Evolutionary conservation across 768 basidiomycete species (phyloP), one percentile per base, ranked within the genome.

Genomic region (Dentipellis sp.): DNA sequence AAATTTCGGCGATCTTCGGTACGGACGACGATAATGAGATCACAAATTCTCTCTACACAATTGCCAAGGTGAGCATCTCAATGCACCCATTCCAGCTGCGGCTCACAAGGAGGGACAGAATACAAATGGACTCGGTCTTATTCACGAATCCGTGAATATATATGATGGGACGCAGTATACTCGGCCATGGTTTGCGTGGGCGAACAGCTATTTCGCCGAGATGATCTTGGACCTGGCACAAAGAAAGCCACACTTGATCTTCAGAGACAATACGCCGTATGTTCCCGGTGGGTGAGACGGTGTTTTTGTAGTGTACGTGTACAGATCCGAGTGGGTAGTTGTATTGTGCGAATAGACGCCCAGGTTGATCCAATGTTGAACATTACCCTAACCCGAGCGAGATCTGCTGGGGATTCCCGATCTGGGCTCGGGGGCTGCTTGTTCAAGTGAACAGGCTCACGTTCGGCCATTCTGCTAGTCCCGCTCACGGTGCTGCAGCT

Each of bases 121-220:
- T 66, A 89, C 88, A 0, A 76, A 76, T 17, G 82, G 83, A 2
- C 75, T 90, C 12, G 88, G 88, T n/a, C 70, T 90, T 45, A 85
- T 89, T 47, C 88, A 90, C 64, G 88, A 91, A 67, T 84, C 84
- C 1, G 77, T 82, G 61, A 77, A 77, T 9, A 84, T 89, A 56
- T 83, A 84, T 67, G 68, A 81, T 36, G 61, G 67, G 17, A 70
- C 68, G 14, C 74, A 75, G 23, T 88, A 86, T 63, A 88, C 85
- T 37, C 75, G 87, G 19, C 75, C 81, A 17, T 89, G 86, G 86
- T 89, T 89, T 67, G 87, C 88, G 19, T 89, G 86, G 87, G 88
- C 83, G 12, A 88, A 88, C 66, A 86, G 85, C 68, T 91, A 85
- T 67, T 90, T 89, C 64, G 81, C 88, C 37, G 88, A 90, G 72